Evolutionary conservation across 192 early-diverging fungal species (phyloP), one percentile per base, ranked within the genome.

Genomic region (Endogone sp.): DNA sequence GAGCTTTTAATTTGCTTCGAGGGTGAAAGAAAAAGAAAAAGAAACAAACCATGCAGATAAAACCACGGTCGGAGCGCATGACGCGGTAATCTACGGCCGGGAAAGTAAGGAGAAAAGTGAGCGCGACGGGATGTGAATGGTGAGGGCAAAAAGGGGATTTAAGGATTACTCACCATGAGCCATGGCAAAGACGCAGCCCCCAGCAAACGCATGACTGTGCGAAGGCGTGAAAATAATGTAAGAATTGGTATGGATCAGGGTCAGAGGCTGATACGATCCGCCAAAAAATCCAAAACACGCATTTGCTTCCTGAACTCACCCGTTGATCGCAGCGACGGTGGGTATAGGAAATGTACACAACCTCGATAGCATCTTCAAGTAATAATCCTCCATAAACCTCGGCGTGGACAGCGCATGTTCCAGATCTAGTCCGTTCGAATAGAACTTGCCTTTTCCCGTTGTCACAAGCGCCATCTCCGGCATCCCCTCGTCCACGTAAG

Each of bases 131-230:
- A 57, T 65, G 10, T 11, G 37, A 49, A 49, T 16, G 9, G 37
- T 49, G 16, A 16, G 6, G 37, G n/a, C 9, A 69, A 0, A 24
- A 69, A 71, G n/a, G n/a, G n/a, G 29, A 2, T 29, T 16, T 11
- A 10, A 16, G 27, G 64, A 11, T 70, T 11, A 13, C 68, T 65
- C 77, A 82, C 78, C 81, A 63, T 85, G 81, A 29, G 80, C 77
- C 32, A 85, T 60, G 21, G 86, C 81, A 37, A 86, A 72, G 75
- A 88, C 68, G 73, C 84, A 91, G 16, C 91, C 91, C 63, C 91
- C 91, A n/a, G 91, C 91, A 79, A 92, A 92, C 21, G 91, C 88
- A 57, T 92, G 91, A 3, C 77, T 79, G 60, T 30, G n/a, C n/a
- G n/a, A n/a, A n/a, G n/a, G n/a, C n/a, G n/a, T n/a, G n/a, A n/a